phyloP scores from a whole-genome alignment of 345 rosid species.

The Geranium brycei region DNA sequence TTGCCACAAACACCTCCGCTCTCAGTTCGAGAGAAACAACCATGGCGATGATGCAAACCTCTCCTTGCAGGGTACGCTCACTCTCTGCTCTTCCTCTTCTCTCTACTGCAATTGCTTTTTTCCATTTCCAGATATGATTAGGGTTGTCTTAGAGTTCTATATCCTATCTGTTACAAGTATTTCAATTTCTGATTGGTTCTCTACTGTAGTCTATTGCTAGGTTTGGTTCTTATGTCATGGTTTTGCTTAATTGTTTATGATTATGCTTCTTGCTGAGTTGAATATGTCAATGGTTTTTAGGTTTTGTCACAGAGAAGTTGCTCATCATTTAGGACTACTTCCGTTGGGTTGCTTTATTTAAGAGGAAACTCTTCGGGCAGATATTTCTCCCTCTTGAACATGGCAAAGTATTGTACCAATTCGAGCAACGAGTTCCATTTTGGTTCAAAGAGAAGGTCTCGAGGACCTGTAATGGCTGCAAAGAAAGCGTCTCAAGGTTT shows the following conservation, averaged over 20 bases:
- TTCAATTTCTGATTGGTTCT: neutral
- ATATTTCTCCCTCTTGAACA: conserved; percentile 33
- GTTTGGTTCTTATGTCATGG: too few relatives aligned
- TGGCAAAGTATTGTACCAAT: conserved; percentile 27
- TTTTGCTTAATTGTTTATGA: neutral
- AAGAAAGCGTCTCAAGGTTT: conserved; percentile 67
- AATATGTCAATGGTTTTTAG: conserved; percentile 20
- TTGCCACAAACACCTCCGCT: conserved; percentile 31
- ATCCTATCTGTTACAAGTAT: too few relatives aligned
- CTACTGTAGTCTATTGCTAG: neutral
- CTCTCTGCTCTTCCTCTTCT: neutral
- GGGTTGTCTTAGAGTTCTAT: neutral
- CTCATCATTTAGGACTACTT: conserved; percentile 30
- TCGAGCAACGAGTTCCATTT: conserved; percentile 24
- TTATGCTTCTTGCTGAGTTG: neutral
- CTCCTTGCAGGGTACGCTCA: conserved; percentile 43
- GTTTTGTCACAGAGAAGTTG: conserved; percentile 38
- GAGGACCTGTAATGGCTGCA: conserved; percentile 91
- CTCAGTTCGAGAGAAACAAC: conserved; percentile 38
- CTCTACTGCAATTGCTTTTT: neutral
- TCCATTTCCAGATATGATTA: neutral
- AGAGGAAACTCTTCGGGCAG: conserved; percentile 33
- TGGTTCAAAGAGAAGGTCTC: conserved; percentile 65
- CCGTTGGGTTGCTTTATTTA: conserved; percentile 23
- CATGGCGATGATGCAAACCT: conserved; percentile 49